Base-by-base conservation (phyloP, 176 grass and related monocot genomes). In the Paspalum notatum region DNA sequence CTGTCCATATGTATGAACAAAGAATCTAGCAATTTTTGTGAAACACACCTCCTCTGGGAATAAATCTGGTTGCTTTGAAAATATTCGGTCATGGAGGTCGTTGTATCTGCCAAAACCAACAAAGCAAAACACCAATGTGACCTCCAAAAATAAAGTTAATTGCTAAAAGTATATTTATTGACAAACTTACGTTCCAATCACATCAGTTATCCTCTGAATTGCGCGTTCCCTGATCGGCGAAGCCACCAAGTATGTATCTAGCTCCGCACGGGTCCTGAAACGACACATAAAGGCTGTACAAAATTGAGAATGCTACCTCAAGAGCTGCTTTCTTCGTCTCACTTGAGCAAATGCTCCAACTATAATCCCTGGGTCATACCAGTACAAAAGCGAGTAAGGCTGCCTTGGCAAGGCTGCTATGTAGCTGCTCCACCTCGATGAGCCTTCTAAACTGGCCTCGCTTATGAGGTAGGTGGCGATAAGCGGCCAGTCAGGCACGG, bases 381-480 rank as follows among this genome's bases (percentile, higher is more conserved):
- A 95, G 75, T 95, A 99, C 60, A 98, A 77, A 83, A 98, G 92
- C 13, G 96, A 98, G 88, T 93, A 95, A 74, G 96, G 96, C 50
- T 98, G 96, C 79, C 96, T 89, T 27, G 96, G 96, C 81, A 98
- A 84, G 15, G 92, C 96, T 44, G 91, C 78, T 51, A 99, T 95
- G 74, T 99, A 93, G 85, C 66, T 99, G 66, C 78, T 93, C 96
- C 96, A 99, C 82, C 76, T 87, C 68, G 96, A 95, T 32, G 90
- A 87, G 11, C 39, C 85, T 68, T 76, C 84, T 25, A 91, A 71
- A 74, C 86, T 95, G 43, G 96, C 96, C 90, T 99, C 96, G 67
- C 96, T 99, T 73, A 95, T 93, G 55, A 99, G 88, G 76, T 99
- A 90, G 42, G 90, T 95, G 37, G 96, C 96, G n/a, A 99, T 69